phyloP scores from a whole-genome alignment of 768 basidiomycete genomes.

The Kondoa subrosea region DNA sequence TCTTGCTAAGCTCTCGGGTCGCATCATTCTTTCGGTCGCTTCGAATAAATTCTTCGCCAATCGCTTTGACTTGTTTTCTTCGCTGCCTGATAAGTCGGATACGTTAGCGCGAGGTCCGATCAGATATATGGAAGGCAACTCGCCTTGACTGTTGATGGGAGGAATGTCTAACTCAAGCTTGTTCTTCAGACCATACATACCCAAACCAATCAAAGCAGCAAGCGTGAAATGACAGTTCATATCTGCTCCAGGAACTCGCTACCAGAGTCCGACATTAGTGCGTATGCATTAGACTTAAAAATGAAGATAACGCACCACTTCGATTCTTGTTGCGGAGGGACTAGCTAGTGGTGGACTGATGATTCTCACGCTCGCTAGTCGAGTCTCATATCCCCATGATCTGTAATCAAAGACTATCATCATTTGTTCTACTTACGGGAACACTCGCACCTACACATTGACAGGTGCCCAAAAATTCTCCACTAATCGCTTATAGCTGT shows the following conservation, averaged over 20 bases:
- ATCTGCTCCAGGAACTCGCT: conserved; percentile 84
- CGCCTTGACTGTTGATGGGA: conserved; percentile 43
- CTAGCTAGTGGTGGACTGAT: conserved; percentile 80
- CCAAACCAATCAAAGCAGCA: conserved; percentile 70
- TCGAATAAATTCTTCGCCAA: conserved; percentile 61
- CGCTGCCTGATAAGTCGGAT: conserved; percentile 13
- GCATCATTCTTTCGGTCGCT: conserved; percentile 68
- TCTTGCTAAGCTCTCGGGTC: conserved; percentile 57
- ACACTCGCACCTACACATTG: conserved; percentile 10
- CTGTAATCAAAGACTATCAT: conserved; percentile 8
- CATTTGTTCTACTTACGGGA: neutral
- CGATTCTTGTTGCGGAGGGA: conserved; percentile 65
- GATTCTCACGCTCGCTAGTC: conserved; percentile 77
- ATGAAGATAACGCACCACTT: conserved; percentile 38
- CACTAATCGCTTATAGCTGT: conserved; percentile 90
- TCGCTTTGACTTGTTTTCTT: conserved; percentile 45
- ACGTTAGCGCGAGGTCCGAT: conserved; percentile 9
- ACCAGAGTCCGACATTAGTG: neutral
- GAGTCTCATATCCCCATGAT: conserved; percentile 85
- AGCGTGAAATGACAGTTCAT: conserved; percentile 74
- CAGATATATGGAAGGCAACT: conserved; percentile 38
- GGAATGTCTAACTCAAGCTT: conserved; percentile 50
- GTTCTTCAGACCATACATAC: conserved; percentile 71
- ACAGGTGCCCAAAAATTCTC: conserved; percentile 34
- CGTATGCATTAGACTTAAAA: neutral